phyloP scores from a whole-genome alignment of 2,329 filamentous ascomycete species.

The Botrytis sinoallii region DNA sequence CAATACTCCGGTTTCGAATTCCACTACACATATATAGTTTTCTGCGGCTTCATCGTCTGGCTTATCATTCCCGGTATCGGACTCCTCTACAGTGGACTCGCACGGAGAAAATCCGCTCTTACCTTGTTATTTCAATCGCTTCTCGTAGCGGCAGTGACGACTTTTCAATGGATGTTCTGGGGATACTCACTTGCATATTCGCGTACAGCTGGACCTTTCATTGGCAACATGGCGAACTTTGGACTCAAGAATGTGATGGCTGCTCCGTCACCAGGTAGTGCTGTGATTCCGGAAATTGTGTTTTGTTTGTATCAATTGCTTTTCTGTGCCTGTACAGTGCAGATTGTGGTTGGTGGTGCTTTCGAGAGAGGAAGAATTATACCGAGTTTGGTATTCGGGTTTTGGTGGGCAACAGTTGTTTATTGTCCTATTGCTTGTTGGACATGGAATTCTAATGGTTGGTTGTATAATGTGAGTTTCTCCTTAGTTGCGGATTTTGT shows the following conservation, averaged over 20 bases:
- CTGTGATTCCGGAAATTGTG: conserved; percentile 59
- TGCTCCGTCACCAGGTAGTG: conserved; percentile 56
- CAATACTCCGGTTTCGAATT: conserved; percentile 58
- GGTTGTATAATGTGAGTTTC: conserved; percentile 50
- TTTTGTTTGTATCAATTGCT: conserved; percentile 65
- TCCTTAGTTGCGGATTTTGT: rapidly evolving
- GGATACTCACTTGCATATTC: conserved; percentile 63
- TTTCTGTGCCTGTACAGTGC: conserved; percentile 58
- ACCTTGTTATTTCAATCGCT: conserved; percentile 61
- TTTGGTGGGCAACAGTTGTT: conserved; percentile 63
- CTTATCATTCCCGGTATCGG: conserved; percentile 66
- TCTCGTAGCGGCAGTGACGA: conserved; percentile 52
- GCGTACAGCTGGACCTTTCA: conserved; percentile 57
- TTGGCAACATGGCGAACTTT: conserved; percentile 60
- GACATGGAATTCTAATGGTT: conserved; percentile 66
- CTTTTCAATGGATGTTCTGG: conserved; percentile 62
- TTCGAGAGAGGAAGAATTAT: conserved; percentile 59
- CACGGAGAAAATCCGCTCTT: conserved; percentile 59
- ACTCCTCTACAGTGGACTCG: conserved; percentile 61
- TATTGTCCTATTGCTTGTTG: conserved; percentile 63
- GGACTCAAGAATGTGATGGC: conserved; percentile 58
- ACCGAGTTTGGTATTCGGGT: conserved; percentile 60
- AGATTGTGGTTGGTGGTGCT: conserved; percentile 62
- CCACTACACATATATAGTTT: conserved; percentile 58
- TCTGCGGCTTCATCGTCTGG: conserved; percentile 61